Percentiles rank a stretch among this genome's conserved stretches.
Evolutionary conservation across 768 basidiomycete genomes (phyloP).

Genomic region (Mycena rebaudengoi): DNA sequence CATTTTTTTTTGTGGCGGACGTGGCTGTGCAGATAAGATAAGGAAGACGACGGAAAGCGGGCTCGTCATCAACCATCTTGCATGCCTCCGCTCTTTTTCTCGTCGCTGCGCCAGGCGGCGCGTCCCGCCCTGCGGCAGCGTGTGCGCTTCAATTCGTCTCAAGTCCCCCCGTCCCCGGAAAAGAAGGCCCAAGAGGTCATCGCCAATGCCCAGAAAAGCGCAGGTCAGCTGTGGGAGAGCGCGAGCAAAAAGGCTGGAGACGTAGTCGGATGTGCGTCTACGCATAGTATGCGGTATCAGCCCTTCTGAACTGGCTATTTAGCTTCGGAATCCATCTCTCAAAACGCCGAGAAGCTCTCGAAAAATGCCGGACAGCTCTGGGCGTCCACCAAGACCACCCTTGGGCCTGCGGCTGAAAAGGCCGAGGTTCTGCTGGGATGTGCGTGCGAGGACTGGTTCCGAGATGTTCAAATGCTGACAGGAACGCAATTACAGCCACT

Average conservation of each 20-base stretch:
- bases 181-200: constrained; percentile 79
- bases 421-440: constrained; percentile 55
- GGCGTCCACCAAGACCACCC: constrained; percentile 29
- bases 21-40: too few species aligned
- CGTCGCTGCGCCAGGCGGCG: constrained; percentile 27
- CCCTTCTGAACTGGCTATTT: background rate
- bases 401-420: constrained; percentile 57
- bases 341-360: constrained; percentile 26
- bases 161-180: constrained; percentile 58
- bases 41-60: too few species aligned
- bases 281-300: background rate
- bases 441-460: constrained; percentile 34
- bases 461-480: background rate
- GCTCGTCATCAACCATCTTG: constrained; percentile 6
- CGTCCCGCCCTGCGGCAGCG: constrained; percentile 40
- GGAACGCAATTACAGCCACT: constrained; percentile 1
- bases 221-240: constrained; percentile 60
- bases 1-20: too few species aligned
- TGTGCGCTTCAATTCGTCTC: constrained; percentile 53
- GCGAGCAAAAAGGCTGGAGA: constrained; percentile 57
- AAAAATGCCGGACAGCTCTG: constrained; percentile 26
- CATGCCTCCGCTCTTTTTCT: constrained; percentile 27
- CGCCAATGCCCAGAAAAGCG: constrained; percentile 63
- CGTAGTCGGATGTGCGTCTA: constrained; percentile 43
- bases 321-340: constrained; percentile 21